Conservation (phyloP, 2,329 filamentous ascomycete species). For the Coniochaeta sp. region DNA sequence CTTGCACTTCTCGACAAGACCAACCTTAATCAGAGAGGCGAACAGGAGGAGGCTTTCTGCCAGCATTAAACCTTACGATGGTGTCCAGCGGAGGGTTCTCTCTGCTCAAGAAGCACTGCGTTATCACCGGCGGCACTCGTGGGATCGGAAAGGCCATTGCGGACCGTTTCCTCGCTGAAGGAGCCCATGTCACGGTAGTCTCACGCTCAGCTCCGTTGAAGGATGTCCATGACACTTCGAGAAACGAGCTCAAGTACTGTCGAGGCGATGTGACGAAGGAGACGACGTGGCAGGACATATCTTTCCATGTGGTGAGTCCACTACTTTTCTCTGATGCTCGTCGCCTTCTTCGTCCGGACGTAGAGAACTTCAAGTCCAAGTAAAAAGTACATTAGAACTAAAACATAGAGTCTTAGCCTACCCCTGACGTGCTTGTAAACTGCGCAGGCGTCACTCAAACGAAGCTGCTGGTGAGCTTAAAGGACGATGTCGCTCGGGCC, state of each 20-base stretch:
- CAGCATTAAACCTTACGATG: neutral
- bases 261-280: neutral
- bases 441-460: constrained; percentile 68
- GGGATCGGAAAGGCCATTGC: constrained; percentile 66
- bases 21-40: neutral
- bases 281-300: neutral
- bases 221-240: neutral
- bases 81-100: constrained; percentile 12
- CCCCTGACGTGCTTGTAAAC: constrained; percentile 61
- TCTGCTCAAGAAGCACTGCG: constrained; percentile 41
- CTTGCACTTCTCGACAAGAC: neutral
- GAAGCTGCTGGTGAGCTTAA: constrained; percentile 52
- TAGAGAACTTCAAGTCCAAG: neutral
- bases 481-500: constrained; percentile 39
- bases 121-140: constrained; percentile 64
- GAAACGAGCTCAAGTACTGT: neutral
- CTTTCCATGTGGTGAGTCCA: neutral
- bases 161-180: constrained; percentile 54
- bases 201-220: constrained; percentile 32
- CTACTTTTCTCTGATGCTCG: neutral
- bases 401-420: neutral
- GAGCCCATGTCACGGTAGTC: constrained; percentile 41
- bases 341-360: neutral
- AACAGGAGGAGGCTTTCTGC: neutral
- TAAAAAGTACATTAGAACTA: neutral